A percentile compares a stretch with the other conserved stretches of the same genome.
phyloP scores from a whole-genome alignment of 2,329 filamentous ascomycete species.

The Phaeoacremonium minimum region DNA sequence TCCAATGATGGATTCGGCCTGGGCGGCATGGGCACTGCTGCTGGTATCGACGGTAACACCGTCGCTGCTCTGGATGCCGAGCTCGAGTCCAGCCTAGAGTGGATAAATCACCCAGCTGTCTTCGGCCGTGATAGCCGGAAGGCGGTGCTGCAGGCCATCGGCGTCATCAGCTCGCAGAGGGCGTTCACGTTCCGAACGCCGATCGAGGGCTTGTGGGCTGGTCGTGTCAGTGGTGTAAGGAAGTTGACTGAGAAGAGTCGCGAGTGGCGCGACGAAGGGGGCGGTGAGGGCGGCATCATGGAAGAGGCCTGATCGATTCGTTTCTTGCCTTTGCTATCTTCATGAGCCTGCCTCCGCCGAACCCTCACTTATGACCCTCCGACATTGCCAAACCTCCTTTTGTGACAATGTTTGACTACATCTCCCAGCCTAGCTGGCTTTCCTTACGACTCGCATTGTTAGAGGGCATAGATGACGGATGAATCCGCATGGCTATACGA shows the following conservation, averaged over 20 bases:
- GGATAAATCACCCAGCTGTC: constrained; percentile 95
- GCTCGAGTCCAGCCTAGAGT: constrained; percentile 85
- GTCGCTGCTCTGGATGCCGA: constrained; percentile 88
- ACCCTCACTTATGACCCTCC: too few relatives aligned
- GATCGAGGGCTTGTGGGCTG: constrained; percentile 85
- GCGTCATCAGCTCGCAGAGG: constrained; percentile 90
- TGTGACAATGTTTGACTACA: neutral
- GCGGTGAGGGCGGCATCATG: constrained; percentile 64
- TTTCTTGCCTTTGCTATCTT: neutral
- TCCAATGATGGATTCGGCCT: constrained; percentile 56
- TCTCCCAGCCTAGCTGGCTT: neutral
- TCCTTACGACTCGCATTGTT: neutral
- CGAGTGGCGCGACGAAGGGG: constrained; percentile 86
- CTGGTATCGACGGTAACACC: constrained; percentile 77
- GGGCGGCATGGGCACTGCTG: constrained; percentile 34
- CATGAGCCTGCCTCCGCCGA: neutral
- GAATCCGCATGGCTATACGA: too few relatives aligned
- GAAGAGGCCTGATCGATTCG: constrained; percentile 47
- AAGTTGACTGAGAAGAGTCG: constrained; percentile 77
- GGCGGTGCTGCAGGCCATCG: constrained; percentile 91
- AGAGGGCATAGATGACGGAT: constrained; percentile 4
- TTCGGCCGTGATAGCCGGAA: constrained; percentile 93
- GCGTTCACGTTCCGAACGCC: constrained; percentile 91
- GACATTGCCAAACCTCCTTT: too few relatives aligned
- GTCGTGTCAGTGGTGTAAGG: constrained; percentile 75